Evolutionary conservation across 2,329 filamentous ascomycete species (phyloP).

Genomic region (Leptographium lundbergii): DNA sequence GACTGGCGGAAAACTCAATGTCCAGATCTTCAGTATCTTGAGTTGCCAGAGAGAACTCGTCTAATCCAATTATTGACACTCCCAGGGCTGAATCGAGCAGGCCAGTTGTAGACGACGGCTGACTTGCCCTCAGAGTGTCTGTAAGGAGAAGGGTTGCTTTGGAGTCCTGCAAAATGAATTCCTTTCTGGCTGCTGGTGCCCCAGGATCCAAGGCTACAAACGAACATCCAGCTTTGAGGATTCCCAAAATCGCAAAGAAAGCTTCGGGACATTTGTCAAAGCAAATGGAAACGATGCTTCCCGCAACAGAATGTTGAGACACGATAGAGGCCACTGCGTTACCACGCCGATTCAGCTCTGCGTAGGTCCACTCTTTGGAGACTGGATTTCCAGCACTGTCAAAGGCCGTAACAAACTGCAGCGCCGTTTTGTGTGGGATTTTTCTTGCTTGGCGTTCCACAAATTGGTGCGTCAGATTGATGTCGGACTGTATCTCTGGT

Average conservation of each 20-base stretch:
- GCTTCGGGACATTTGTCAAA: constrained; percentile 81
- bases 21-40: not conserved
- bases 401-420: constrained; percentile 60
- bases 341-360: constrained; percentile 55
- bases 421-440: constrained; percentile 48
- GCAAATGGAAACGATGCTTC: constrained; percentile 59
- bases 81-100: constrained; percentile 20
- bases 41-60: constrained; percentile 18
- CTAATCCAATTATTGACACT: constrained; percentile 10
- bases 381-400: constrained; percentile 25
- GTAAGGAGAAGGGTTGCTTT: constrained; percentile 50
- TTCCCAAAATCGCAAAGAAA: constrained; percentile 68
- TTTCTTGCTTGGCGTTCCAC: constrained; percentile 50
- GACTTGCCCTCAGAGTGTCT: constrained; percentile 17
- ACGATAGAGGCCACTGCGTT: constrained; percentile 62
- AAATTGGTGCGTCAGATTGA: constrained; percentile 60
- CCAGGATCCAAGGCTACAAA: constrained; percentile 71
- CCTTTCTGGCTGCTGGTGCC: constrained; percentile 59
- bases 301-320: constrained; percentile 32
- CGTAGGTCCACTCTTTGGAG: constrained; percentile 57
- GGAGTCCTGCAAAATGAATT: constrained; percentile 69
- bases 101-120: not conserved
- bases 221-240: constrained; percentile 69
- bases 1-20: not conserved
- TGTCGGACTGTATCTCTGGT: constrained; percentile 41